A percentile compares a stretch with the other conserved stretches of the same genome.
phyloP scores from a whole-genome alignment of 768 basidiomycete genomes.

The Clavulina sp. region DNA sequence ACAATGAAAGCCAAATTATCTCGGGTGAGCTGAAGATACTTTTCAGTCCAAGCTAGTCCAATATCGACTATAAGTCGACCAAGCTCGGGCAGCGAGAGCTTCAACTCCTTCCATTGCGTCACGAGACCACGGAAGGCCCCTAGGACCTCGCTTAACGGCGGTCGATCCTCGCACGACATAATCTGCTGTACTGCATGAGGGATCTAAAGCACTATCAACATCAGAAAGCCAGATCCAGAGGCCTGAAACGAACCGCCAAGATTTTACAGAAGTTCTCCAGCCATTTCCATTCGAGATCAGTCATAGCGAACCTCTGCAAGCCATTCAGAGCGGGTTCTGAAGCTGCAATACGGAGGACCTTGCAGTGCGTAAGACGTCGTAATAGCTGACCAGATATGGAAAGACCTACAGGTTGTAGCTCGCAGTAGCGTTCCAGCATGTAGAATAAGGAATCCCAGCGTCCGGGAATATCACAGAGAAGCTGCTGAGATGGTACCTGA shows the following conservation, averaged over 20 bases:
- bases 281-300: background rate
- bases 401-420: background rate
- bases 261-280: background rate
- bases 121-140: background rate
- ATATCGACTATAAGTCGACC: background rate
- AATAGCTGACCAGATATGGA: background rate
- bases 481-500: background rate
- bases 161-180: background rate
- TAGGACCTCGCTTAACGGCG: background rate
- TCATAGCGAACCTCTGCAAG: background rate
- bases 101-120: background rate
- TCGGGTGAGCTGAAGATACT: background rate
- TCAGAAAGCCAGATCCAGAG: background rate
- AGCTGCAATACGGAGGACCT: background rate
- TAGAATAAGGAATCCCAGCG: constrained; percentile 3
- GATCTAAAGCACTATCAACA: background rate
- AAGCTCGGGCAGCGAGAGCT: background rate
- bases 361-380: background rate
- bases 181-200: background rate
- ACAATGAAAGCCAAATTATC: background rate
- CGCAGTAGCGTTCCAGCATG: constrained; percentile 2
- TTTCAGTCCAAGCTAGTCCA: background rate
- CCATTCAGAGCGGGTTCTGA: background rate
- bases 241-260: background rate
- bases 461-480: constrained; percentile 1